Conservation (phyloP, 192 early-diverging fungal species). For the Rhizoclosmatium globosum region DNA sequence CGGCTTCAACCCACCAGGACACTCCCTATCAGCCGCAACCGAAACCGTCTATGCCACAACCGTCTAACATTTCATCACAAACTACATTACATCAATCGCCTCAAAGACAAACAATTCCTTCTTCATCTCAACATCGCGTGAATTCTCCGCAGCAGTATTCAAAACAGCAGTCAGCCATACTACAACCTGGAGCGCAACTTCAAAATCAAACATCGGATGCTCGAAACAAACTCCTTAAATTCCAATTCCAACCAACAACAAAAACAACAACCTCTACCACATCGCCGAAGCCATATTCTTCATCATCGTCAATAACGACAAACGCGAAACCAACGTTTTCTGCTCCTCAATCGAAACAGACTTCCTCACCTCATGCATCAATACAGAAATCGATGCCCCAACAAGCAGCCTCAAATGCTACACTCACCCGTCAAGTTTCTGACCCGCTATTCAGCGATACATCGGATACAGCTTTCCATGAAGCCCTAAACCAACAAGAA, state of each 20-base stretch:
- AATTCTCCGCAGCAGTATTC: not conserved
- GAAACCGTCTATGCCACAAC: not conserved
- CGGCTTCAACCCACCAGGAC: no score
- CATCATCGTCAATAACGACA: no score
- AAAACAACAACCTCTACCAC: conserved; percentile 2
- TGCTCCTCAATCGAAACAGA: no score
- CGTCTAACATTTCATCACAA: not conserved
- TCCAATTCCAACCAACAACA: not conserved
- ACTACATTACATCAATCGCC: no score
- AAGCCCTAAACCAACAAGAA: not conserved
- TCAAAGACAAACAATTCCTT: no score
- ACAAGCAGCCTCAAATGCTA: not conserved
- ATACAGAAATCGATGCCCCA: no score
- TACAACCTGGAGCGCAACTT: not conserved
- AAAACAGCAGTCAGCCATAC: not conserved
- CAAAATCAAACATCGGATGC: not conserved
- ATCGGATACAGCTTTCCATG: not conserved
- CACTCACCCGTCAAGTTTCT: not conserved
- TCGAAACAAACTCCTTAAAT: not conserved
- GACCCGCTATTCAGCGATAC: not conserved
- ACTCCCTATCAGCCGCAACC: not conserved
- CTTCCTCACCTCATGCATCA: no score
- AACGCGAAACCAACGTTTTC: no score
- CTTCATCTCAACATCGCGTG: no score
- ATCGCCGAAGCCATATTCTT: not conserved